A percentile compares a stretch with the other conserved stretches of the same genome.
Conservation (phyloP, 768 basidiomycete species). For the Porphyrellus cyaneotinctus region DNA sequence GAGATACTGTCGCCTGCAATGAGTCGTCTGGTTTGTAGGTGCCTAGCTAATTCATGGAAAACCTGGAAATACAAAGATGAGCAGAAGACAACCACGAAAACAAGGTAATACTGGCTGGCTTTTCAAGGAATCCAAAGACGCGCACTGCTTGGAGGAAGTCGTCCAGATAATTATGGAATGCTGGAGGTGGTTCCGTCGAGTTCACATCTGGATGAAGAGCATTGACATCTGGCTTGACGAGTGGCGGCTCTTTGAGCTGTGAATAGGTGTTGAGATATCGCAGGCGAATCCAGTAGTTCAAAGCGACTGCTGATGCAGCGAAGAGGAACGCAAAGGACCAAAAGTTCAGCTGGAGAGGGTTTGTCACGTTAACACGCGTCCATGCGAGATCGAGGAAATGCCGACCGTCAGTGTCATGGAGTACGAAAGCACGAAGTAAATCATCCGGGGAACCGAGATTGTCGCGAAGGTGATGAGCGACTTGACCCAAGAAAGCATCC, state of each 20-base stretch:
- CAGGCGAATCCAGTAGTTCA: constrained; percentile 85
- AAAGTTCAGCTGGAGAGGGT: constrained; percentile 68
- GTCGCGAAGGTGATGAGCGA: constrained; percentile 74
- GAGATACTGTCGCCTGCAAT: constrained; percentile 94
- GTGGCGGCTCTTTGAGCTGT: constrained; percentile 73
- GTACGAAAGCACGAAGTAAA: constrained; percentile 77
- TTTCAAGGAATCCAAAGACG: constrained; percentile 95
- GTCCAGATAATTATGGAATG: constrained; percentile 95
- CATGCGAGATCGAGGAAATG: constrained; percentile 1
- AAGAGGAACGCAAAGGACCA: constrained; percentile 86
- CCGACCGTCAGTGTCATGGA: constrained; percentile 85
- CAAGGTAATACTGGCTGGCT: constrained; percentile 60
- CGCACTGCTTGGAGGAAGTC: constrained; percentile 96
- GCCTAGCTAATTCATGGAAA: constrained; percentile 95
- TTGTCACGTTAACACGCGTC: neutral
- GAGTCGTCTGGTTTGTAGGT: constrained; percentile 91
- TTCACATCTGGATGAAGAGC: constrained; percentile 93
- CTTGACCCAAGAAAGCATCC: constrained; percentile 77
- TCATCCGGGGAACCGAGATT: constrained; percentile 74
- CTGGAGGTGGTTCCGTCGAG: constrained; percentile 60
- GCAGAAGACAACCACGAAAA: neutral
- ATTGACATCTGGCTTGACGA: constrained; percentile 78
- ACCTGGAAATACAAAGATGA: constrained; percentile 45
- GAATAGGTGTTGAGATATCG: constrained; percentile 74
- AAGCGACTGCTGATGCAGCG: constrained; percentile 54